phyloP scores from a whole-genome alignment of 2,329 filamentous ascomycete genomes.

The Claviceps fusiformis region DNA sequence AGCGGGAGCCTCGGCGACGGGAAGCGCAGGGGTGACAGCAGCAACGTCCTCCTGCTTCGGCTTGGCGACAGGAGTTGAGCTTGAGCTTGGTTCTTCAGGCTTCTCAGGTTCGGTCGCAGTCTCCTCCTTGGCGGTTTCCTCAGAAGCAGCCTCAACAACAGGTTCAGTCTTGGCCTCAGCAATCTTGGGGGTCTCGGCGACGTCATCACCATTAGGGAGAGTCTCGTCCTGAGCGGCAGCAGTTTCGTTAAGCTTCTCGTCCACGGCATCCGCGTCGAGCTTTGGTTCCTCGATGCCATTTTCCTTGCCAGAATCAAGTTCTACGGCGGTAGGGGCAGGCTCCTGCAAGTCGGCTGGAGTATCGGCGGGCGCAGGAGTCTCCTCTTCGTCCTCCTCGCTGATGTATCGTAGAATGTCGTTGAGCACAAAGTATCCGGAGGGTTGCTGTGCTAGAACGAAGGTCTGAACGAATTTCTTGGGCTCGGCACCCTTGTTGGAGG shows the following conservation, averaged over 20 bases:
- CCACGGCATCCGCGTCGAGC: conserved; percentile 18
- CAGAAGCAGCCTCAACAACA: conserved; percentile 24
- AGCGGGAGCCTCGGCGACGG: conserved; percentile 6
- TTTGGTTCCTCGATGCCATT: conserved; percentile 25
- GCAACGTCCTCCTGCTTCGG: conserved; percentile 36
- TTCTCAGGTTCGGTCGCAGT: conserved; percentile 46
- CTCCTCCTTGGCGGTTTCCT: conserved; percentile 44
- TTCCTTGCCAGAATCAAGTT: conserved; percentile 34
- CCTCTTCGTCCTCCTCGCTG: conserved; percentile 68
- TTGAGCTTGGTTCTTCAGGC: conserved; percentile 48
- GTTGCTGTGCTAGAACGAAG: conserved; percentile 91
- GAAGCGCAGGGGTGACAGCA: conserved; percentile 10
- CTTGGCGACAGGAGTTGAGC: conserved; percentile 36
- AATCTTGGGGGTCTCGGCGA: conserved; percentile 19
- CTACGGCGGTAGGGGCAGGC: conserved; percentile 17
- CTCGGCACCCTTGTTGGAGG: conserved; percentile 82
- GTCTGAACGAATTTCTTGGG: conserved; percentile 97
- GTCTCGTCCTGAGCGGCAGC: conserved; percentile 4
- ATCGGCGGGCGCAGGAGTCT: conserved; percentile 26
- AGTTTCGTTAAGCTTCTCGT: conserved; percentile 25
- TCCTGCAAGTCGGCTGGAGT: conserved; percentile 13
- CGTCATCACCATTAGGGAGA: conserved; percentile 1
- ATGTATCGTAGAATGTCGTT: conserved; percentile 98
- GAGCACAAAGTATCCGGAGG: conserved; percentile 92
- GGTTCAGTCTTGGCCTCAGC: conserved; percentile 16